Percentiles rank a stretch among this genome's conserved stretches.
Conservation (phyloP, 1,139 yeast species). For the Kodamaea arcana region DNA sequence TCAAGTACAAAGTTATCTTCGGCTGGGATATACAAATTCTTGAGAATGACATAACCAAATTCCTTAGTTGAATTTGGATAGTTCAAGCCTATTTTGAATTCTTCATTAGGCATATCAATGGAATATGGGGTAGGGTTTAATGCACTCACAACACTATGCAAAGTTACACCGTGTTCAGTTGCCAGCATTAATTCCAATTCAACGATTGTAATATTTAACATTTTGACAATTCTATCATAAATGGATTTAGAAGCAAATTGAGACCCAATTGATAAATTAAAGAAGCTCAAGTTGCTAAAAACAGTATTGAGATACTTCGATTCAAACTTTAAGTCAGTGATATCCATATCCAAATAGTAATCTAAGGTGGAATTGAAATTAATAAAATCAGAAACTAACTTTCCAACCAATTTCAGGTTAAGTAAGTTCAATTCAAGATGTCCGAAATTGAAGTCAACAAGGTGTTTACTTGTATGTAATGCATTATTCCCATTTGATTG, state of each 20-base stretch:
- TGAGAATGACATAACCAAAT: constrained; percentile 15
- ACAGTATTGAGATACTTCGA: constrained; percentile 8
- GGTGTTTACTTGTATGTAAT: constrained; percentile 4
- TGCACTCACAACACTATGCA: constrained; percentile 31
- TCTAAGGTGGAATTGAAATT: constrained; percentile 6
- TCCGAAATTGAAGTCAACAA: constrained; percentile 9
- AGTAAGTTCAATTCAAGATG: constrained; percentile 12
- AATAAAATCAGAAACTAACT: constrained; percentile 12
- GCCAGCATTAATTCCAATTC: constrained; percentile 24
- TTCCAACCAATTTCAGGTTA: constrained; percentile 15
- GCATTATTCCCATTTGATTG: constrained; percentile 11
- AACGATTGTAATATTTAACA: constrained; percentile 20
- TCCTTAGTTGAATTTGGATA: constrained; percentile 13
- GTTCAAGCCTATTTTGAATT: constrained; percentile 14
- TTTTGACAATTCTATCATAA: constrained; percentile 12
- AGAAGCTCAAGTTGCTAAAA: constrained; percentile 5
- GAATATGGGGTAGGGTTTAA: constrained; percentile 32
- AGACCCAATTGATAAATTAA: constrained; percentile 1
- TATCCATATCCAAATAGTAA: constrained; percentile 13
- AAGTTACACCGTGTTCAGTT: constrained; percentile 13
- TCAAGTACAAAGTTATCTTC: constrained; percentile 13
- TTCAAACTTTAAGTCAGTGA: constrained; percentile 16
- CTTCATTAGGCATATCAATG: constrained; percentile 19
- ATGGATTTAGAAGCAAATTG: constrained; percentile 1
- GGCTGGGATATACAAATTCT: constrained; percentile 16